Percentiles rank a stretch among this genome's conserved stretches.
These are phyloP conservation scores for Termitomyces sp. DNA, from an alignment of 768 basidiomycete species.

Conservation along the genomic window DNA sequence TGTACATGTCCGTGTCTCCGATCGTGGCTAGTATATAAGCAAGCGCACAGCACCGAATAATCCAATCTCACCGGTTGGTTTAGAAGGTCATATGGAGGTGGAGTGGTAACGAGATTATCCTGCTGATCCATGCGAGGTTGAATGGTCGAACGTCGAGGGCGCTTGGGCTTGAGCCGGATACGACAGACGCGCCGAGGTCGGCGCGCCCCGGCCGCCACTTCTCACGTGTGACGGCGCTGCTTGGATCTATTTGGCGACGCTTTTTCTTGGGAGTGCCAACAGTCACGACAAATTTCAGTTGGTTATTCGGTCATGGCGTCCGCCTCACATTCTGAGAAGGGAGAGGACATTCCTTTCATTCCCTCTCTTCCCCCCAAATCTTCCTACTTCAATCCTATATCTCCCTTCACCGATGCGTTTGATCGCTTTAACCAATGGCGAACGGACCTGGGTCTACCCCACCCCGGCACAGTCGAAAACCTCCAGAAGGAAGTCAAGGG, in stretches of 20 bases:
- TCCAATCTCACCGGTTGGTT: too few species aligned
- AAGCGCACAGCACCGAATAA: too few species aligned
- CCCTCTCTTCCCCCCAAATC: constrained; percentile 27
- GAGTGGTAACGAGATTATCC: background rate
- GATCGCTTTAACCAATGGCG: constrained; percentile 80
- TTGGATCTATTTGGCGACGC: constrained; percentile 34
- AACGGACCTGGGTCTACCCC: constrained; percentile 73
- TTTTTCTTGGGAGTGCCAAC: constrained; percentile 30
- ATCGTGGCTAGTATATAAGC: too few species aligned
- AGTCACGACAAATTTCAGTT: constrained; percentile 15
- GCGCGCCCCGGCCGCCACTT: background rate
- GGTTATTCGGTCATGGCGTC: constrained; percentile 39
- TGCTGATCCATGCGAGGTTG: background rate
- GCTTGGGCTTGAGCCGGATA: too few species aligned
- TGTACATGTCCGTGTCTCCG: too few species aligned
- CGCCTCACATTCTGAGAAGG: constrained; percentile 38
- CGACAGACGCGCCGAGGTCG: too few species aligned
- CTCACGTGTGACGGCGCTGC: constrained; percentile 4
- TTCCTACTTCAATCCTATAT: constrained; percentile 39
- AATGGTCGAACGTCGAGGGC: background rate
- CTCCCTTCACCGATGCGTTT: constrained; percentile 66
- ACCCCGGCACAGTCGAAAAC: constrained; percentile 93
- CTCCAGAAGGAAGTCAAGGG: constrained; percentile 91
- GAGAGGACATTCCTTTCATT: constrained; percentile 29
- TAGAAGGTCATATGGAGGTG: background rate